A percentile compares a stretch with the other conserved stretches of the same genome.
These are phyloP conservation scores for Extremus antarcticus DNA, from an alignment of 495 filamentous ascomycete species.

Conservation along the genomic window DNA sequence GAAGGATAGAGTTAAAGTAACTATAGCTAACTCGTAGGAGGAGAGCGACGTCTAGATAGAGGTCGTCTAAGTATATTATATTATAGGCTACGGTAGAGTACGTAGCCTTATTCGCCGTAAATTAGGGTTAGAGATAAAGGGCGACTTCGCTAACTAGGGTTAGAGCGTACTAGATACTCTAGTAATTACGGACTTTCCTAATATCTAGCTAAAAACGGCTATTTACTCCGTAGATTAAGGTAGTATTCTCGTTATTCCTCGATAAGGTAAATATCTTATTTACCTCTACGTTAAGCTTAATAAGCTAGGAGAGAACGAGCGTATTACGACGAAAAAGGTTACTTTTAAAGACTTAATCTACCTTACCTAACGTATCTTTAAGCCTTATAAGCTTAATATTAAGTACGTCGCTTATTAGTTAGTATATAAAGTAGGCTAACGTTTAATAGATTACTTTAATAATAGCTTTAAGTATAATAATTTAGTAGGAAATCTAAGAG, in stretches of 20 bases:
- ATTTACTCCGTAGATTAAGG: constrained; percentile 42
- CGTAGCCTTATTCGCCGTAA: constrained; percentile 56
- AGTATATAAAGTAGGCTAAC: constrained; percentile 49
- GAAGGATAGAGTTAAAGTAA: constrained; percentile 9
- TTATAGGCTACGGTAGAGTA: constrained; percentile 66
- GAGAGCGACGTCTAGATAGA: constrained; percentile 42
- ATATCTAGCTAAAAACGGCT: constrained; percentile 50
- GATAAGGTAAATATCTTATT: constrained; percentile 49
- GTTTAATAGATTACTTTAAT: constrained; percentile 43
- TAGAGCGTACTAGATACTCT: constrained; percentile 82
- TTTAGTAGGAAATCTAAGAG: constrained; percentile 4
- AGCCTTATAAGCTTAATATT: constrained; percentile 43
- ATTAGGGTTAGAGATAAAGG: constrained; percentile 60
- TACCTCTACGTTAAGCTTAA: constrained; percentile 57
- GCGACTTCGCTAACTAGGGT: constrained; percentile 61
- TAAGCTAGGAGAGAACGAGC: constrained; percentile 42
- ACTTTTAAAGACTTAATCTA: constrained; percentile 14
- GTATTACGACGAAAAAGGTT: constrained; percentile 15
- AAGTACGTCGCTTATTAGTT: constrained; percentile 46
- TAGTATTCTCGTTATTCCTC: constrained; percentile 50
- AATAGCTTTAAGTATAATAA: constrained; percentile 6
- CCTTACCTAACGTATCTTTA: constrained; percentile 37
- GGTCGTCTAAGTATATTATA: constrained; percentile 54
- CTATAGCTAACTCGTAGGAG: constrained; percentile 20
- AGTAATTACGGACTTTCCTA: constrained; percentile 64